Evolutionary conservation across 257 asterid species (phyloP), one percentile per base, ranked within the genome.

Genomic region (Forsythia viridissima): DNA sequence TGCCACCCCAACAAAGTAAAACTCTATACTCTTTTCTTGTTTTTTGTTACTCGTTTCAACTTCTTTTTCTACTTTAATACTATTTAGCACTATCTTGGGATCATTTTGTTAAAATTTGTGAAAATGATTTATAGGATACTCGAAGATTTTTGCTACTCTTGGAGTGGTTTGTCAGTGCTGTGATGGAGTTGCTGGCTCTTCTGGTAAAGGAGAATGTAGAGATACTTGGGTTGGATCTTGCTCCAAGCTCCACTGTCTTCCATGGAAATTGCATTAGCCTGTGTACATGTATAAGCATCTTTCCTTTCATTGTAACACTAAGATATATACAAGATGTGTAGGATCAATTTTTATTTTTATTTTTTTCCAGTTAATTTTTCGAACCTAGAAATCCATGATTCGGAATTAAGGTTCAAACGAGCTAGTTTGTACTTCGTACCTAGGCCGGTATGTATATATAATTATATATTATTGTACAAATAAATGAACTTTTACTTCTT

Each of bases 111-210:
- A 30, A 30, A 30, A 30, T 30, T 30, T 30, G 34, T 30, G 34
- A 30, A 1, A 30, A 30, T 30, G 34, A 30, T 77, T 71, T 72
- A 74, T 73, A 85, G 88, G 73, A 34, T 70, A 68, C 52, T 44
- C 77, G 0, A 43, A 73, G 78, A 10, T 74, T 11, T 83, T 83
- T 51, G 67, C 66, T 5, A 74, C 75, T 16, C 84, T 87, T 34
- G 91, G 91, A 77, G 30, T 87, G 72, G 79, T 79, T 51, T 87
- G 91, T 87, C 77, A 85, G 85, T 87, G 91, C 16, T 87, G 87
- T 69, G 85, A 81, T 20, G 87, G 77, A 6, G 30, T 5, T 1
- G 36, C 2, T 21, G 76, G 52, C 36, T 52, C 63, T 52, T 52
- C 65, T 0, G 65, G 30, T 55, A 21, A 21, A 55, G 82, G 80